A percentile compares a stretch with the other conserved stretches of the same genome.
Evolutionary conservation across 2,329 filamentous ascomycete species (phyloP).

Genomic region (Hypoxylon sp.): DNA sequence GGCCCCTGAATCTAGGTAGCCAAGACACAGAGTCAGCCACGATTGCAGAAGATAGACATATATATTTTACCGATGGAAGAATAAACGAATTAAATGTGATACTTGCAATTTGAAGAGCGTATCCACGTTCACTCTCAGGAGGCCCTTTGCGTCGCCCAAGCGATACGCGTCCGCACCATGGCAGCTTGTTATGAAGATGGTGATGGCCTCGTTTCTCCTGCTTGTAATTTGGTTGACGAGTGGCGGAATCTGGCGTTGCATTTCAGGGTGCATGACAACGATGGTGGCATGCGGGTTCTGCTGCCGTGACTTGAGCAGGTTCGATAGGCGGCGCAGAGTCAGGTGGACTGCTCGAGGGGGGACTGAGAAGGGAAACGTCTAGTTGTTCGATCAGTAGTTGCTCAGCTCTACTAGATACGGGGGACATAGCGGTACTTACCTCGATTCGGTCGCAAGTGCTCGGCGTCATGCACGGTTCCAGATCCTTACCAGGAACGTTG

Average conservation of each 20-base stretch:
- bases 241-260: conserved; percentile 1
- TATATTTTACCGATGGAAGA: too few relatives aligned
- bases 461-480: neutral
- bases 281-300: conserved; percentile 17
- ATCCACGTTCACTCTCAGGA: too few relatives aligned
- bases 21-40: neutral
- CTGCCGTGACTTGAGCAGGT: conserved; percentile 7
- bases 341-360: neutral
- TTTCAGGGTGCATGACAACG: conserved; percentile 9
- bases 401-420: neutral
- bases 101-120: too few relatives aligned
- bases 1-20: too few relatives aligned
- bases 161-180: too few relatives aligned
- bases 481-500: conserved; percentile 6
- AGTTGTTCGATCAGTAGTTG: neutral
- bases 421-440: conserved; percentile 9
- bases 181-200: too few relatives aligned
- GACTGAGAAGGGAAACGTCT: conserved; percentile 21
- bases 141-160: too few relatives aligned
- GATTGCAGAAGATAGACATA: too few relatives aligned
- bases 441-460: conserved; percentile 22
- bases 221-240: too few relatives aligned
- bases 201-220: too few relatives aligned
- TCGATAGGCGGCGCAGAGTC: conserved; percentile 10
- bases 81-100: too few relatives aligned